Base-by-base conservation (phyloP, 2,329 filamentous ascomycete species). In the Coniella vitis region DNA sequence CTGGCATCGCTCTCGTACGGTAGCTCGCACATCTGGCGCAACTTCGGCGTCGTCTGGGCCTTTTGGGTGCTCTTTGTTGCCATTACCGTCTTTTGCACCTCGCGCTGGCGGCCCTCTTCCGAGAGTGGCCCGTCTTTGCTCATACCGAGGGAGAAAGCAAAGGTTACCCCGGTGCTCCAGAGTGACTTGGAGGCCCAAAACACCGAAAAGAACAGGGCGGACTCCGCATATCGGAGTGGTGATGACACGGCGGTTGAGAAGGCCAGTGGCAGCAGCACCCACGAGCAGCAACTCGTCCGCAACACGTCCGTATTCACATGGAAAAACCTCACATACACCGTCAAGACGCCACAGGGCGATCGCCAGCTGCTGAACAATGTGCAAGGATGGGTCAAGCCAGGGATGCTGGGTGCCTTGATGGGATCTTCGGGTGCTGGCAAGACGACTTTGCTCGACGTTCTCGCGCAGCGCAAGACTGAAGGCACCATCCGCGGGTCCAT, bases 391-490 rank as follows among this genome's bases (percentile, higher is more conserved):
- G 85, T 90, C 48, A 87, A 88, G 64, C 86, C 87, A 1, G 87
- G 87, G 39, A 89, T 83, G 55, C 66, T 90, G 17, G 87, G 83
- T 3, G 87, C 86, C 4, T 70, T 91, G n/a, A 87, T 90, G 86
- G 84, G 87, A 58, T 80, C 86, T 2, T 86, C 83, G 10, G 87
- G 87, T 55, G 88, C 89, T 14, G 88, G 89, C 45, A 94, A 94
- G 66, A 94, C 88, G 0, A 93, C 88, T 2, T 75, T 95, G 3
- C 71, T 94, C 7, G 89, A 94, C 63, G 86, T 89, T 2, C 74
- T 95, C 29, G 89, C 88, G 4, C 86, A 86, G 53, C 80, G 87
- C 57, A 85, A 86, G 51, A 90, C 84, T 1, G 86, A 87, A 67
- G 87, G 87, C 56, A 82, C 85, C 2, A 85, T 91, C 21, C 71